phyloP scores from a whole-genome alignment of 805 yeast genomes.

The Metschnikowia bowlesiae region DNA sequence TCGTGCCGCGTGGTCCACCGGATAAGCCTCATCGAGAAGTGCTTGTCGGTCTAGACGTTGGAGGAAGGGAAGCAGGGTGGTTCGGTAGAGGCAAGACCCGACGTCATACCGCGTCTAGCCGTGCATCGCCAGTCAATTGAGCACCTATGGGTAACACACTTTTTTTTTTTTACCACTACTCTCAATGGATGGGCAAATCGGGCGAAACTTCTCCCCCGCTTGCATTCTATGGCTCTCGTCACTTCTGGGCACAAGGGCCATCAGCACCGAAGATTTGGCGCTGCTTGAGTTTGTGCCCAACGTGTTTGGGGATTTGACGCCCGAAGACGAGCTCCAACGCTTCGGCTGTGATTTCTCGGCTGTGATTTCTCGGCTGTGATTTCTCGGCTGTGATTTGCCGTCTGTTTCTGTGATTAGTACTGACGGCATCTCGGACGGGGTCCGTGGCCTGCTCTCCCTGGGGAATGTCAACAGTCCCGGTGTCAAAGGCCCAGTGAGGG shows the following conservation, averaged over 20 bases:
- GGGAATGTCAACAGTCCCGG: background rate
- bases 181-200: background rate
- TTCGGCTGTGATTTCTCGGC: no score
- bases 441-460: background rate
- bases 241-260: background rate
- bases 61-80: no score
- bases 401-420: background rate
- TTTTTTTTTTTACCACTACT: no score
- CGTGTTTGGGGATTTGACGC: background rate
- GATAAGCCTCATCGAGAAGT: no score
- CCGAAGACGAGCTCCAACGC: background rate
- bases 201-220: background rate
- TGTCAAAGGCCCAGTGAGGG: background rate
- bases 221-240: constrained; percentile 3
- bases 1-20: no score
- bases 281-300: constrained; percentile 1
- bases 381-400: background rate
- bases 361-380: no score
- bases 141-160: no score
- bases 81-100: no score
- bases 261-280: constrained; percentile 1
- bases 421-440: background rate
- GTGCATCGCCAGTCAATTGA: no score
- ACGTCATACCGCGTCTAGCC: no score
- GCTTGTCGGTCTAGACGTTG: no score